Base-by-base conservation (phyloP, 2,329 filamentous ascomycete genomes). In the Penicillium fuscoglaucum region DNA sequence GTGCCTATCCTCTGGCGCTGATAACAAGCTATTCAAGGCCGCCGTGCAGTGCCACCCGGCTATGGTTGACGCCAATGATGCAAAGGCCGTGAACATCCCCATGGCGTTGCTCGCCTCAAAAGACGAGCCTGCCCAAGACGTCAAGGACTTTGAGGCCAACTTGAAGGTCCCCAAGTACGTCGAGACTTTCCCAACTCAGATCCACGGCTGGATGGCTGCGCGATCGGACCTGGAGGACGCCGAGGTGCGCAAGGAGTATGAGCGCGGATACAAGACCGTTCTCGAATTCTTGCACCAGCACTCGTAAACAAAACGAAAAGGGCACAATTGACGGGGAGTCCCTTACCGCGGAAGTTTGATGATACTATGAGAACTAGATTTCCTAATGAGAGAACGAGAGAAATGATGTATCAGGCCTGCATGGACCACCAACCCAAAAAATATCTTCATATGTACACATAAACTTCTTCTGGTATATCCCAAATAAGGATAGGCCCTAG, bases 11-110 rank as follows among this genome's bases (percentile, higher is more conserved):
- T 79, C 80, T 4, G 76, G 79, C 54, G 66, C 79, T 57, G 79
- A 78, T 44, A 83, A 82, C 24, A 68, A 64, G 51, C 71, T 72
- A 15, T 87, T 86, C 78, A 85, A 84, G 73, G 82, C 80, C 17
- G 84, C 80, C 3, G 84, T 79, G 10, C 76, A 82, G 28, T 80
- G 76, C 62, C 84, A 86, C 68, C 84, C 84, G 6, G 84, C 84
- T 29, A 85, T 87, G 84, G 78, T 87, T 13, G 84, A 85, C 51
- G 80, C 79, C 15, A 78, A 81, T 29, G 84, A 87, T 63, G 84
- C 84, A 2, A 76, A 79, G 48, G 78, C 76, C 6, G 76, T 86
- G 39, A 81, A 78, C 4, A 83, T 87, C 40, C 84, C 84, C 1
- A 83, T 83, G 70, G 78, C 79, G 7, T 77, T 86, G 76, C 76